phyloP scores from a whole-genome alignment of 2,329 filamentous ascomycete species.

The Sphaerulina vaccinii region DNA sequence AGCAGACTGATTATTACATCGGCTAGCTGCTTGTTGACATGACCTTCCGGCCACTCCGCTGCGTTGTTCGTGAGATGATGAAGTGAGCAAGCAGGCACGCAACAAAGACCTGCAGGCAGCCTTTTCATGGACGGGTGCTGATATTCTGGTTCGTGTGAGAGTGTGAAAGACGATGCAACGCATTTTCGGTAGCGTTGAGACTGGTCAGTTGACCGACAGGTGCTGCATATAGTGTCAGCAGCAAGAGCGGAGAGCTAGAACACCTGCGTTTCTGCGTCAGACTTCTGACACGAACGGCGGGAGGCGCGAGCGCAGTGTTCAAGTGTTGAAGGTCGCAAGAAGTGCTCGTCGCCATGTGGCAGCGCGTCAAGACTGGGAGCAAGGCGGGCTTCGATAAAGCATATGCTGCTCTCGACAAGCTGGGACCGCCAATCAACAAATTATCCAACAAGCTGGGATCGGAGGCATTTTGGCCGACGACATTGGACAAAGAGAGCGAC shows the following conservation, averaged over 20 bases:
- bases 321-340: neutral
- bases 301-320: neutral
- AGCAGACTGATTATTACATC: neutral
- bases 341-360: constrained; percentile 46
- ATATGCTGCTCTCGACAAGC: constrained; percentile 65
- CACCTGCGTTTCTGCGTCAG: neutral
- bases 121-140: neutral
- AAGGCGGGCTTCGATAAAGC: constrained; percentile 74
- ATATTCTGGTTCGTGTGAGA: neutral
- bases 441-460: constrained; percentile 77
- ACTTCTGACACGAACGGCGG: neutral
- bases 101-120: neutral
- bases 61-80: neutral
- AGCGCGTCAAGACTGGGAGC: constrained; percentile 53
- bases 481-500: constrained; percentile 83
- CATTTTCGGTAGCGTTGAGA: constrained; percentile 5
- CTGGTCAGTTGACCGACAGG: constrained; percentile 2
- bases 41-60: constrained; percentile 7
- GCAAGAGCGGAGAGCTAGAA: neutral
- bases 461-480: constrained; percentile 83
- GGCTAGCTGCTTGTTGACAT: constrained; percentile 5
- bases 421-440: constrained; percentile 70
- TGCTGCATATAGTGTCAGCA: neutral
- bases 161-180: neutral
- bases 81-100: neutral